Evolutionary conservation across 345 rosid genomes (phyloP).

Genomic region (Barbarea vulgaris): DNA sequence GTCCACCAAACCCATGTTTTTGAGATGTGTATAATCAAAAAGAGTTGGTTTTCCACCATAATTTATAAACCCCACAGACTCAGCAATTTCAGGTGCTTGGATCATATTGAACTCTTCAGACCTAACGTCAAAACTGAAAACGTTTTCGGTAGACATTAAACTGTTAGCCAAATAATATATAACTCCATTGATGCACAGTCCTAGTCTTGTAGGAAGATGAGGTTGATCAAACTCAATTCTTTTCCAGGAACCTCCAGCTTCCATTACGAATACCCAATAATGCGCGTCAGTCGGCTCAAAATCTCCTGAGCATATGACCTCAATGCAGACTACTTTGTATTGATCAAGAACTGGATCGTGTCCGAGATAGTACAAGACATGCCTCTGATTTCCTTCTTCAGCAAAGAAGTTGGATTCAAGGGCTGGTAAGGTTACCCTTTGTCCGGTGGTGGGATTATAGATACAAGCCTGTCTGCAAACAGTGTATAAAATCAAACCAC

Average conservation of each 20-base stretch:
- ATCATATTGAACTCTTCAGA: background rate
- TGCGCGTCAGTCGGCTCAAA: background rate
- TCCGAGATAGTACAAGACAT: background rate
- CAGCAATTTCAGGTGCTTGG: background rate
- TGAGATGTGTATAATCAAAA: too few species aligned
- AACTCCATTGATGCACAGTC: slow-evolving; percentile 12
- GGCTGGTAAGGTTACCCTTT: background rate
- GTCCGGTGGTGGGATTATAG: slow-evolving; percentile 24
- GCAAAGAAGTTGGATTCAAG: background rate
- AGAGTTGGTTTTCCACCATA: background rate
- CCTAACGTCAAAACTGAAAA: slow-evolving; percentile 14
- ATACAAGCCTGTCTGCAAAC: background rate
- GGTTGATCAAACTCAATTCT: background rate
- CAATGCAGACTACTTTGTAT: background rate
- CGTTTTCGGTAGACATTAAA: background rate
- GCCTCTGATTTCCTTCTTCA: background rate
- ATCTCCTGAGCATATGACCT: rapidly evolving
- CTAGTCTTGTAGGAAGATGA: background rate
- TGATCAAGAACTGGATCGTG: slow-evolving; percentile 26
- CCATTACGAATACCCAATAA: slow-evolving; percentile 8
- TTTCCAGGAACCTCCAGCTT: slow-evolving; percentile 16
- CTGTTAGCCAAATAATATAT: background rate
- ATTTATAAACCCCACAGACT: background rate
- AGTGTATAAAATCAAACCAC: slow-evolving; percentile 5
- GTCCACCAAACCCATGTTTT: too few species aligned